Evolutionary conservation across 2,329 filamentous ascomycete species (phyloP), one percentile per base, ranked within the genome.

Genomic region (Aspergillus sp.): DNA sequence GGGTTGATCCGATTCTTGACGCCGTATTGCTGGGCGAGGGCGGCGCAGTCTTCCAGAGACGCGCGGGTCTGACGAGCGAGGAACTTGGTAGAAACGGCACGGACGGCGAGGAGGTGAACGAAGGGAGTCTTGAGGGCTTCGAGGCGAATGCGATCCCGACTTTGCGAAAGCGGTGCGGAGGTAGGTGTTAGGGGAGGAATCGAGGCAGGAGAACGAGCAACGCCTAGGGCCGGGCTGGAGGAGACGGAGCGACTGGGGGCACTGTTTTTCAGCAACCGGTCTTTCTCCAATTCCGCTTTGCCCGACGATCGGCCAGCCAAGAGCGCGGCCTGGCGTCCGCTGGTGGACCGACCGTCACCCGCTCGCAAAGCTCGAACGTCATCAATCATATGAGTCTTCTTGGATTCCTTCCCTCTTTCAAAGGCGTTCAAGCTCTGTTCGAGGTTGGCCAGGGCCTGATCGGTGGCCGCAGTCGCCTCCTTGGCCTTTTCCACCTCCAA

Each of bases 341-440:
- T 71, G 49, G 66, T 67, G 12, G 69, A 69, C 31, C 71, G 69
- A 57, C 62, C 70, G 56, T 73, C 71, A 31, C 79, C 70, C 16
- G 75, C 69, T 24, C 69, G 69, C 24, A 80, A 65, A 46, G 70
- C 72, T 56, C 67, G 71, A 59, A 76, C 69, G 58, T 78, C 71
- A 63, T 74, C 69, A 32, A 75, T 75, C 39, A 78, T 67, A 55
- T 74, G 73, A 2, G 75, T 77, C 77, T 83, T 83, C 71, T 84
- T 85, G 42, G 84, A 84, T 72, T 86, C 81, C 73, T 86, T 87
- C 64, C 85, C 81, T 68, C 86, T 79, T 68, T 86, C 79, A 54
- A 85, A 81, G 22, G 83, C 82, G 61, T 81, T 85, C 71, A 88
- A 78, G 67, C 80, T 86, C 70, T 80, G 84, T 72, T 86, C 82